These are phyloP conservation scores for Dendrobium chrysotoxum DNA, from an alignment of 106 monocot genomes.

Conservation along the genomic window DNA sequence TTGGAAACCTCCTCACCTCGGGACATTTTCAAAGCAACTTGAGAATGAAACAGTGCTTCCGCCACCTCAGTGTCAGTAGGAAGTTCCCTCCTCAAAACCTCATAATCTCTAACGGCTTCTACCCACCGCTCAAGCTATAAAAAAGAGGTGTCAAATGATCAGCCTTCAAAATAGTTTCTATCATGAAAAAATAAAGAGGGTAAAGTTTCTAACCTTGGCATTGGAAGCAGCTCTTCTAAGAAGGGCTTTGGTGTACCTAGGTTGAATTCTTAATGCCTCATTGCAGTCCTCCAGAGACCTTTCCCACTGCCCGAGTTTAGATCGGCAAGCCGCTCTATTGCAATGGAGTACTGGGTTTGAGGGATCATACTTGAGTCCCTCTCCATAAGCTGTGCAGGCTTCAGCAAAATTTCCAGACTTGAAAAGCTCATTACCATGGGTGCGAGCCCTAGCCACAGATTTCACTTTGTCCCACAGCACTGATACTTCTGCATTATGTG, in stretches of 20 bases:
- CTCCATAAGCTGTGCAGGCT: conserved; percentile 77
- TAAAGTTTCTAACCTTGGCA: conserved; percentile 51
- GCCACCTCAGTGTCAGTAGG: conserved; percentile 69
- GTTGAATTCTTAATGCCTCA: conserved; percentile 64
- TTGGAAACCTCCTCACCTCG: conserved; percentile 68
- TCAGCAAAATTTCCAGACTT: conserved; percentile 65
- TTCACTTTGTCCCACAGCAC: conserved; percentile 41
- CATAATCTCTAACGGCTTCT: conserved; percentile 76
- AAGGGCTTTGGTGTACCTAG: conserved; percentile 77
- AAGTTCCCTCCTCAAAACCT: conserved; percentile 66
- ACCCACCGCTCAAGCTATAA: conserved; percentile 81
- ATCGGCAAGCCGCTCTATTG: conserved; percentile 83
- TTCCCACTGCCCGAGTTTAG: conserved; percentile 81
- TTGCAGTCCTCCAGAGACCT: conserved; percentile 82
- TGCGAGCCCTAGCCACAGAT: conserved; percentile 49
- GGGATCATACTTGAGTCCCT: conserved; percentile 77
- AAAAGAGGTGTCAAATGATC: neutral
- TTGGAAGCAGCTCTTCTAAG: conserved; percentile 70
- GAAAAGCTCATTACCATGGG: conserved; percentile 66
- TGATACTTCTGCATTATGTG: conserved; percentile 40
- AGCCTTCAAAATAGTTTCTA: conserved; percentile 4
- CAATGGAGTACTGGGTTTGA: conserved; percentile 71
- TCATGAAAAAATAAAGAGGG: neutral
- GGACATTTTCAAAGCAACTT: conserved; percentile 58
- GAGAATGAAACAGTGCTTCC: conserved; percentile 72